These are phyloP conservation scores for Halenospora varia DNA, from an alignment of 495 filamentous ascomycete species.

Conservation along the genomic window DNA sequence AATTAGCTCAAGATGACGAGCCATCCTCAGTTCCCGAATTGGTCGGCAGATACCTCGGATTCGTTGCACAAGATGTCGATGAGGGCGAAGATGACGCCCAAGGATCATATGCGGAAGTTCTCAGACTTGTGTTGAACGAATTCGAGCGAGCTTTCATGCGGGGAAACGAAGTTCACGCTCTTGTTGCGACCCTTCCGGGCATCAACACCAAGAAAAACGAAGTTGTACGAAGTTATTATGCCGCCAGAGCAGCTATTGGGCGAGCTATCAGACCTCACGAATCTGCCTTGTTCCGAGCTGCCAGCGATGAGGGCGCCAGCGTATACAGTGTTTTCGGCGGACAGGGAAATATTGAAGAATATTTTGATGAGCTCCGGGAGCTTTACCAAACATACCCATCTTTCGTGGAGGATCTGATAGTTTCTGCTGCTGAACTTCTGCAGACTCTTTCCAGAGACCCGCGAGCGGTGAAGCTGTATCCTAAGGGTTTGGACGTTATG, in stretches of 20 bases:
- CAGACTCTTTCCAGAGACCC: slow-evolving; percentile 81
- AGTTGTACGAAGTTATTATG: slow-evolving; percentile 85
- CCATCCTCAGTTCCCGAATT: slow-evolving; percentile 89
- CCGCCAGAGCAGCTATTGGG: slow-evolving; percentile 76
- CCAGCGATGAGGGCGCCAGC: slow-evolving; percentile 68
- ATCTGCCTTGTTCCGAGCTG: slow-evolving; percentile 87
- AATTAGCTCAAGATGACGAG: slow-evolving; percentile 95
- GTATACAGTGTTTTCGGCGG: slow-evolving; percentile 95
- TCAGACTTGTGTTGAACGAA: slow-evolving; percentile 86
- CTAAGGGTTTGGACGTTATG: slow-evolving; percentile 92
- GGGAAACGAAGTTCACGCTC: slow-evolving; percentile 92
- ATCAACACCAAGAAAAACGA: slow-evolving; percentile 84
- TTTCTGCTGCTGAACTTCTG: slow-evolving; percentile 73
- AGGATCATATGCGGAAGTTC: slow-evolving; percentile 78
- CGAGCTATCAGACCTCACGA: slow-evolving; percentile 83
- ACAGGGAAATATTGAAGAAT: slow-evolving; percentile 99
- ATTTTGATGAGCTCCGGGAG: slow-evolving; percentile 94
- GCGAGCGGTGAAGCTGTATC: slow-evolving; percentile 87
- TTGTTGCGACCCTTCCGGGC: slow-evolving; percentile 79
- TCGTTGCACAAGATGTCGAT: slow-evolving; percentile 79
- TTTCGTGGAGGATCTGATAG: slow-evolving; percentile 81
- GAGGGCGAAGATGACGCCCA: slow-evolving; percentile 87
- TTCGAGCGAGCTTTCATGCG: slow-evolving; percentile 93
- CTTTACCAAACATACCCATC: slow-evolving; percentile 86
- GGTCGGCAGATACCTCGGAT: slow-evolving; percentile 86